Evolutionary conservation across 257 asterid genomes (phyloP).

Genomic region (Echites panduratus): DNA sequence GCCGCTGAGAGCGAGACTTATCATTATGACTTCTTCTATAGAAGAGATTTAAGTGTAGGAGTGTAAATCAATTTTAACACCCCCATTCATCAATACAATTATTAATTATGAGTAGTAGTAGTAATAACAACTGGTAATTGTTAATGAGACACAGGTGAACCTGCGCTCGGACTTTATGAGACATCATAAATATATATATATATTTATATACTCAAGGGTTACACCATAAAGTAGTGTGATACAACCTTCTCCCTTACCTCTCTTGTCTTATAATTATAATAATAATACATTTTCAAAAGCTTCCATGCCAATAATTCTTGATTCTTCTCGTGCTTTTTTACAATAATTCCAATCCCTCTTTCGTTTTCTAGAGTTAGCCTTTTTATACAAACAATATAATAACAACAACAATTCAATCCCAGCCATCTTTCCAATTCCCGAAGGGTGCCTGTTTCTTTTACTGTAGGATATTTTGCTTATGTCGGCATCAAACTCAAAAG

Average conservation of each 20-base stretch:
- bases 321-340: conserved; percentile 19
- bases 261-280: background rate
- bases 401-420: too few relatives aligned
- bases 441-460: too few relatives aligned
- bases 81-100: too few relatives aligned
- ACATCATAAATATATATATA: too few relatives aligned
- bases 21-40: too few relatives aligned
- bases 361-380: background rate
- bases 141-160: background rate
- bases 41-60: too few relatives aligned
- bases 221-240: background rate
- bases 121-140: background rate
- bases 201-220: background rate
- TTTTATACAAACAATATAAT: background rate
- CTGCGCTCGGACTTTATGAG: background rate
- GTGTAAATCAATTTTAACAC: too few relatives aligned
- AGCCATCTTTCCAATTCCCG: too few relatives aligned
- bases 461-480: conserved; percentile 15
- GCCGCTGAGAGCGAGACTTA: too few relatives aligned
- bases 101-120: background rate
- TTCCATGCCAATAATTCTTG: conserved; percentile 10
- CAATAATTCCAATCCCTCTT: conserved; percentile 21
- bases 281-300: conserved; percentile 2
- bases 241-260: conserved; percentile 13
- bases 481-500: conserved; percentile 24